These are phyloP conservation scores for Pseudognaphalium luteoalbum DNA, from an alignment of 129 eudicot species.

Conservation along the genomic window DNA sequence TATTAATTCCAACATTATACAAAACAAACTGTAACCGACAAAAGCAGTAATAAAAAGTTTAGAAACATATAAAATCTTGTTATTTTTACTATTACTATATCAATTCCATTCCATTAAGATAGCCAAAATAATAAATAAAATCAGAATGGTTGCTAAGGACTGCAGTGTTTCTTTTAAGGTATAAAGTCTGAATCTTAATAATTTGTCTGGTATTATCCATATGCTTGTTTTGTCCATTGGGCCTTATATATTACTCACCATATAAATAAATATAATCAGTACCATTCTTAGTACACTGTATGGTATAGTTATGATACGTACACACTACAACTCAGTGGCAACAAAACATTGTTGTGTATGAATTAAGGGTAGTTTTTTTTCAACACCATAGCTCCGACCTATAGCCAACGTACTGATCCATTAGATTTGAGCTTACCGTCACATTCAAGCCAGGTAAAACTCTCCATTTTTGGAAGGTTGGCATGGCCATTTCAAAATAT, in stretches of 20 bases:
- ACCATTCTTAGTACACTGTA: background rate
- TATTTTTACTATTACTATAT: no score
- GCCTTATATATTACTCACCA: background rate
- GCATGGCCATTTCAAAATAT: no score
- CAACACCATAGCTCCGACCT: no score
- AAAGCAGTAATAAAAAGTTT: no score
- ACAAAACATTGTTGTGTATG: background rate
- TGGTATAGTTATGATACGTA: background rate
- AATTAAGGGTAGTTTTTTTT: background rate
- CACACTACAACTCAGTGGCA: background rate
- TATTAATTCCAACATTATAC: no score
- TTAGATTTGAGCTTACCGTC: no score
- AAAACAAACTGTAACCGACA: background rate
- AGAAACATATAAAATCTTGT: no score
- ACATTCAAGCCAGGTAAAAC: no score
- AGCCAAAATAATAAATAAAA: background rate
- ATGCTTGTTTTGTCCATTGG: background rate
- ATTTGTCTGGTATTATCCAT: background rate
- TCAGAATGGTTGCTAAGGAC: conserved; percentile 1
- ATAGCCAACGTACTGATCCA: no score
- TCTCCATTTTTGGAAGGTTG: no score
- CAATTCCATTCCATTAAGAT: background rate
- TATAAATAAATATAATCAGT: background rate
- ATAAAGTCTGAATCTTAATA: background rate
- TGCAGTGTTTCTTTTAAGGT: conserved; percentile 6